Evolutionary conservation across 208 protist species (phyloP), one percentile per base, ranked within the genome.

Genomic region (Vickermania spadyakhi): DNA sequence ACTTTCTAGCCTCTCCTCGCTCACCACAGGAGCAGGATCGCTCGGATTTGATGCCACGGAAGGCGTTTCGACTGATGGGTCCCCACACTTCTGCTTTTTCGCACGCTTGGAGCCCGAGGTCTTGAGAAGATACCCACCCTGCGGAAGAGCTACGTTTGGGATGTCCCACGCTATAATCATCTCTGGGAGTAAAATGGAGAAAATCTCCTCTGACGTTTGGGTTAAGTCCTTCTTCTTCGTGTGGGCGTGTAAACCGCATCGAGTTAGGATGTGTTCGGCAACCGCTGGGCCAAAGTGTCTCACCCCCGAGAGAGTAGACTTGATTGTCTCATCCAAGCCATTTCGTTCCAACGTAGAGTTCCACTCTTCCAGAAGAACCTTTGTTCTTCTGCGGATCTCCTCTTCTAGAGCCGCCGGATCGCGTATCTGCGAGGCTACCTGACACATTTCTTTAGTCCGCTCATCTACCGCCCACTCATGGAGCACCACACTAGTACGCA

Each of bases 221-320:
- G 23, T 14, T 3, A 45, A 56, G 31, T 66, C 52, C 27, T 70
- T 64, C 52, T 74, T 78, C 60, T 79, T 79, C 45, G 64, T 73
- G 22, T 67, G 53, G 58, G 73, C 77, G 31, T 58, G 29, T 28
- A 79, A 68, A 1, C 68, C 68, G 0, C 65, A 71, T 30, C 68
- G 50, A n/a, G 76, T 65, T 30, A 89, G 58, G 21, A 93, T 77
- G 71, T 89, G 79, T 59, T 90, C 80, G 26, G 86, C 82, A 11
- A 93, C 65, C n/a, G 70, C 60, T 3, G 76, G 79, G 11, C 86
- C 81, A 62, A 93, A 80, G 70, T 89, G 82, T 42, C 71, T 66
- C 7, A 86, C 73, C 22, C 71, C 81, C 14, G 82, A 81, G 31
- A 89, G 70, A 13, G 73, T 75, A 1, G 74, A 61, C 50, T 72